A percentile compares a stretch with the other conserved stretches of the same genome.
These are phyloP conservation scores for Globisporangium abappressorium DNA, from an alignment of 352 stramenopile genomes.

Conservation along the genomic window DNA sequence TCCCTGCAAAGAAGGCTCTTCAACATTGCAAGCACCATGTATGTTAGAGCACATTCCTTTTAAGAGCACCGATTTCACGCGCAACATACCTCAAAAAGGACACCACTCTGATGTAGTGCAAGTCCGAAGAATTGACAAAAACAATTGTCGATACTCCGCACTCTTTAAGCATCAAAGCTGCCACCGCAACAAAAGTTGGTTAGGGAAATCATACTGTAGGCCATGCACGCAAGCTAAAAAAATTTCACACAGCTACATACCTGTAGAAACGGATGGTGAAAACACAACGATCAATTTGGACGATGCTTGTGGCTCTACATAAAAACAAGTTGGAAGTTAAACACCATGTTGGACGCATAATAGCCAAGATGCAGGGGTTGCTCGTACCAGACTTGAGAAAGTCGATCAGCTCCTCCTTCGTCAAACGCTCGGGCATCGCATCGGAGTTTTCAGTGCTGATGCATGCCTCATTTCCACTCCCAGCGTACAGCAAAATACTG, in stretches of 20 bases:
- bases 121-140: conserved; percentile 47
- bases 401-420: conserved; percentile 27
- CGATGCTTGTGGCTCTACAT: conserved; percentile 8
- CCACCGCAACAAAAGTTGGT: not conserved
- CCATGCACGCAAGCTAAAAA: no score
- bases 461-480: conserved; percentile 30
- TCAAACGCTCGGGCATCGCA: conserved; percentile 29
- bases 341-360: not conserved
- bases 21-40: conserved; percentile 15
- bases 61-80: not conserved
- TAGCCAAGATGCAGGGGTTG: not conserved
- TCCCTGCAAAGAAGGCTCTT: conserved; percentile 48
- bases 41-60: not conserved
- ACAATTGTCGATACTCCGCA: conserved; percentile 49
- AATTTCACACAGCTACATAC: conserved; percentile 15
- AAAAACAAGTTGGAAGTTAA: not conserved
- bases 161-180: conserved; percentile 49
- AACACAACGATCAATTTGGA: conserved; percentile 40
- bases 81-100: conserved; percentile 47
- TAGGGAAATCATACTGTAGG: not conserved
- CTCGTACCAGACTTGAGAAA: conserved; percentile 29
- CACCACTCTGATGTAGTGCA: conserved; percentile 31
- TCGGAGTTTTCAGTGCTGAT: conserved; percentile 33
- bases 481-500: conserved; percentile 43
- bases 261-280: conserved; percentile 25